Percentiles rank a stretch among this genome's conserved stretches.
phyloP scores from a whole-genome alignment of 225 moss, liverwort and hornwort species.

The Asterella californica region DNA sequence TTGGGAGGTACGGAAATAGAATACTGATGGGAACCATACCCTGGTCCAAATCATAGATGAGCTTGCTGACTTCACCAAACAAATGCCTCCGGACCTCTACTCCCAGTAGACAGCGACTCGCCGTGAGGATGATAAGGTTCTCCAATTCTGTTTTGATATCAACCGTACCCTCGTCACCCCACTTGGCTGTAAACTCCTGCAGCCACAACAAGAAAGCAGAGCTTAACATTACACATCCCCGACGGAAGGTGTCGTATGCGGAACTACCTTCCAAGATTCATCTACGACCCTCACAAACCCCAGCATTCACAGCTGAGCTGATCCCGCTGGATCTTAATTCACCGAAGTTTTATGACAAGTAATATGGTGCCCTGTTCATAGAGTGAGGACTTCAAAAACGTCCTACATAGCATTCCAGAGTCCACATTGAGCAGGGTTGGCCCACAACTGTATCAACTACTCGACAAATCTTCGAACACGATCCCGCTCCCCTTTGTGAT shows the following conservation, averaged over 20 bases:
- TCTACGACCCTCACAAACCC: no score
- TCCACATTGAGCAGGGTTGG: no score
- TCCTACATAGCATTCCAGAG: no score
- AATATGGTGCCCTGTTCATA: not conserved
- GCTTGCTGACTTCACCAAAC: constrained; percentile 77
- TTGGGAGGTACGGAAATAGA: constrained; percentile 87
- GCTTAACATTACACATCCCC: not conserved
- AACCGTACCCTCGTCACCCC: constrained; percentile 77
- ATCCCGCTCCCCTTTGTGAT: no score
- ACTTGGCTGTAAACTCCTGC: constrained; percentile 76
- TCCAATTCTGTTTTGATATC: constrained; percentile 81
- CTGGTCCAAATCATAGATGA: constrained; percentile 87
- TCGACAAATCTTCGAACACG: no score
- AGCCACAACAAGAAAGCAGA: not conserved
- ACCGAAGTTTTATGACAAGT: not conserved
- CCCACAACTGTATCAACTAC: no score
- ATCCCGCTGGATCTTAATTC: constrained; percentile 1
- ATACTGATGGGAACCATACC: constrained; percentile 95
- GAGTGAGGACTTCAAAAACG: not conserved
- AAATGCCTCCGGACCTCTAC: constrained; percentile 76
- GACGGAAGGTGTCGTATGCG: not conserved
- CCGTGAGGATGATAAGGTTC: constrained; percentile 81
- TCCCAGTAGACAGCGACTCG: constrained; percentile 92
- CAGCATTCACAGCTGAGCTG: not conserved
- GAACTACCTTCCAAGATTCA: not conserved